Base-by-base conservation (phyloP, 805 yeast genomes). In the Wickerhamomyces chambardii region DNA sequence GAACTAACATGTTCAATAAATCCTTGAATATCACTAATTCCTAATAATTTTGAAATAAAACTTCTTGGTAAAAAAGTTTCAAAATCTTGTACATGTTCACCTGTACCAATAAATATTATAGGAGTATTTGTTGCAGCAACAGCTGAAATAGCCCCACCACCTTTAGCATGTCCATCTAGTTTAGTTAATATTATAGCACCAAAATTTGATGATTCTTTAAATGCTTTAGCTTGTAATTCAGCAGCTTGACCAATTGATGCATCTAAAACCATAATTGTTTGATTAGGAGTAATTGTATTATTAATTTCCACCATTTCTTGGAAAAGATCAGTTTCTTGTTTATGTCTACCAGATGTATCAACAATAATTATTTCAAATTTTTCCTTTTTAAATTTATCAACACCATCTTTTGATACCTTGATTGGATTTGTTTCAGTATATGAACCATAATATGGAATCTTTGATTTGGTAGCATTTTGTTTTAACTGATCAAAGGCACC, bases 221-320 rank as follows among this genome's bases (percentile, higher is more conserved):
- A 90, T 1, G 98, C 98, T 51, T 72, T 73, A 5, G 95, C 85
- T 61, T 90, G 98, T 7, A 82, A 72, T 64, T 90, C 96, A 3
- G 98, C 98, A 11, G 97, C 97, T 63, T 90, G 98, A 55, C 98
- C 98, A 45, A 90, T 90, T 2, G 96, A 78, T 0, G 97, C 97
- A 58, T 90, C 98, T 56, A 90, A 70, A 28, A 90, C 97, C 97
- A 90, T 86, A 39, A 90, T 84, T 2, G 98, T 92, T 58, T 92
- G 97, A 43, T 86, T 76, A n/a, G 98, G 98, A 35, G 73, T 68
- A 30, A 92, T 87, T 10, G 87, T 86, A 39, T 78, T 78, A 31
- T 90, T 78, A 39, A 90, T 90, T 60, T 92, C 95, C 22, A 87
- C 68, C 98, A 90, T 90, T 64, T 90, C 98, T 43, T 80, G 80